These are phyloP conservation scores for Apophysomyces elegans DNA, from an alignment of 371 early-diverging fungal genomes.

Conservation along the genomic window DNA sequence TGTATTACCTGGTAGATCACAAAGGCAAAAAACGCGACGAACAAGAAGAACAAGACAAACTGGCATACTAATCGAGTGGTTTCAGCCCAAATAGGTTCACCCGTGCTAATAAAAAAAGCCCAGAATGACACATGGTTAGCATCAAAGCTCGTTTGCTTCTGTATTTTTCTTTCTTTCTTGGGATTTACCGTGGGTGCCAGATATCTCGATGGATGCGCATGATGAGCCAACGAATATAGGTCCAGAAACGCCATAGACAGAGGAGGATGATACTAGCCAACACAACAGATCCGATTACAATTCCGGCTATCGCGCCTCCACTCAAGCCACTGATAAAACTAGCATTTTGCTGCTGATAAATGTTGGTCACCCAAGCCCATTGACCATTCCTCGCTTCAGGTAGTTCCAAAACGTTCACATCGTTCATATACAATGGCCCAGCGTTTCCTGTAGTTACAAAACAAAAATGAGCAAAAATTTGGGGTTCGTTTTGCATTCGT, in stretches of 20 bases:
- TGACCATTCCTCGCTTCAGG: neutral
- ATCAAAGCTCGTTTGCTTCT: neutral
- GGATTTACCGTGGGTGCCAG: slow-evolving; percentile 29
- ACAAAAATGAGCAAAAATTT: neutral
- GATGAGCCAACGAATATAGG: slow-evolving; percentile 5
- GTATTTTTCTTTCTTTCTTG: neutral
- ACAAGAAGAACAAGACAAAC: slow-evolving; percentile 25
- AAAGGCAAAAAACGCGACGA: slow-evolving; percentile 28
- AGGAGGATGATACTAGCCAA: slow-evolving; percentile 7
- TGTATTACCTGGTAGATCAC: slow-evolving; percentile 30
- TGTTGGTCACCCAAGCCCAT: slow-evolving; percentile 8
- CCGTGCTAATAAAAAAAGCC: slow-evolving; percentile 21
- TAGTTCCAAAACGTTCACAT: slow-evolving; percentile 24
- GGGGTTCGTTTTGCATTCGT: neutral
- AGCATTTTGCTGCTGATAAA: slow-evolving; percentile 10
- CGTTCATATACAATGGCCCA: neutral
- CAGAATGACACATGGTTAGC: neutral
- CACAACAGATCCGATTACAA: slow-evolving; percentile 17
- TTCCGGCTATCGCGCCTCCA: slow-evolving; percentile 24
- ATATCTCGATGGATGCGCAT: slow-evolving; percentile 22
- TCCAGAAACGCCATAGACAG: slow-evolving; percentile 21
- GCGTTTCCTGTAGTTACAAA: slow-evolving; percentile 6
- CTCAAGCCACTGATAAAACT: slow-evolving; percentile 11
- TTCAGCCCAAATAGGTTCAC: slow-evolving; percentile 42
- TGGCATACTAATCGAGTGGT: slow-evolving; percentile 26